phyloP scores from a whole-genome alignment of 2,329 filamentous ascomycete genomes.

The Penicillium sumatraense region DNA sequence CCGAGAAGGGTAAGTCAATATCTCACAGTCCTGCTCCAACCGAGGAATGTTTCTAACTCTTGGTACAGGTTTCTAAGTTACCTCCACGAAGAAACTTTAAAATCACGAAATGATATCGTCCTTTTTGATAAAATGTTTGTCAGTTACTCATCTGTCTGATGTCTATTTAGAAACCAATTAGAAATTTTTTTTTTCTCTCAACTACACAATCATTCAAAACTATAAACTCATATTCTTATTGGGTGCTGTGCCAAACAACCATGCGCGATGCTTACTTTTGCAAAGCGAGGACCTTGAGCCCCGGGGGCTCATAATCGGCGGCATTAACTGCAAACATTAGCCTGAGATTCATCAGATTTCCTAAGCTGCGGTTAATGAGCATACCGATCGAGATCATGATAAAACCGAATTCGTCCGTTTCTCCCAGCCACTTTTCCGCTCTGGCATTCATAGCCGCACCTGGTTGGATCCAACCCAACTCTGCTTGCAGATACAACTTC shows the following conservation, averaged over 20 bases:
- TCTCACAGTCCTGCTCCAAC: background rate
- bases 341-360: background rate
- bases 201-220: no score
- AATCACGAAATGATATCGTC: background rate
- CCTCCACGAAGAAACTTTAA: background rate
- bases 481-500: conserved; percentile 6
- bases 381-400: conserved; percentile 45
- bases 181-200: background rate
- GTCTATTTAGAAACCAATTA: background rate
- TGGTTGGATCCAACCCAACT: conserved; percentile 12
- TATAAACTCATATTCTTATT: no score
- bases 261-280: no score
- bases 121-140: background rate
- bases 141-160: background rate
- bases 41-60: background rate
- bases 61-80: background rate
- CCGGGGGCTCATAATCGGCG: background rate
- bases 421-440: conserved; percentile 48
- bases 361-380: background rate
- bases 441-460: conserved; percentile 37
- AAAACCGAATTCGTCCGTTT: conserved; percentile 49
- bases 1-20: conserved; percentile 60
- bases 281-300: conserved; percentile 4
- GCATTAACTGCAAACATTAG: conserved; percentile 1
- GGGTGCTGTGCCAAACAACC: no score